A percentile compares a stretch with the other conserved stretches of the same genome.
Evolutionary conservation across 305 asterid species (phyloP).

Genomic region (Solanum hybrid): DNA sequence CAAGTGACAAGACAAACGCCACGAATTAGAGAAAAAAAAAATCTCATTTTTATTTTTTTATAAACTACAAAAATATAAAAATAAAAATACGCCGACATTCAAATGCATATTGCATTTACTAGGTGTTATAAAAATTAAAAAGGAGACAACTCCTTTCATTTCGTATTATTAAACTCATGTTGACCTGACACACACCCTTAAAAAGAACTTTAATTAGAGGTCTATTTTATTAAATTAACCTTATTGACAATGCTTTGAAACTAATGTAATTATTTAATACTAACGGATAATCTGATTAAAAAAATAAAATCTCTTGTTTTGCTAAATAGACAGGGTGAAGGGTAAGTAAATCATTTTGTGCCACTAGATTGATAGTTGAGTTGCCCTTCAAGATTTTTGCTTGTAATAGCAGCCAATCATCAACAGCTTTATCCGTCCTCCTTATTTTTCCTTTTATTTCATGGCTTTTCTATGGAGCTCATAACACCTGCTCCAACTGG

Average conservation of each 20-base stretch:
- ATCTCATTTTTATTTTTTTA: background rate
- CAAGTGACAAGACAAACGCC: background rate
- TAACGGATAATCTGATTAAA: too few relatives aligned
- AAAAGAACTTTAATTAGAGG: background rate
- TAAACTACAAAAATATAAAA: background rate
- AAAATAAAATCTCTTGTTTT: too few relatives aligned
- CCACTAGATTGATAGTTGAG: background rate
- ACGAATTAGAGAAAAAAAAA: background rate
- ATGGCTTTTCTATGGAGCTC: background rate
- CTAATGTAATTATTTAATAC: too few relatives aligned
- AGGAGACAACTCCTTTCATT: too few relatives aligned
- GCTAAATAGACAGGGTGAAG: background rate
- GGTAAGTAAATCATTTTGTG: background rate
- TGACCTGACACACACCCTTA: background rate
- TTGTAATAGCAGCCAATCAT: slow-evolving; percentile 47
- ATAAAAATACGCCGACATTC: background rate
- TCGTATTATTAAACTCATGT: too few relatives aligned
- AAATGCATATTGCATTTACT: background rate
- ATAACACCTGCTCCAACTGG: background rate
- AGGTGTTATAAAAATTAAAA: too few relatives aligned
- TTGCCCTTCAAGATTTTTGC: slow-evolving; percentile 24
- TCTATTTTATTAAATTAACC: too few relatives aligned
- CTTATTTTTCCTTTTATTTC: background rate
- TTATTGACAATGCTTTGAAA: too few relatives aligned
- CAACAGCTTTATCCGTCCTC: slow-evolving; percentile 23